These are phyloP conservation scores for Lodderomyces orthopsilosis DNA, from an alignment of 1,139 yeast species.

Conservation along the genomic window DNA sequence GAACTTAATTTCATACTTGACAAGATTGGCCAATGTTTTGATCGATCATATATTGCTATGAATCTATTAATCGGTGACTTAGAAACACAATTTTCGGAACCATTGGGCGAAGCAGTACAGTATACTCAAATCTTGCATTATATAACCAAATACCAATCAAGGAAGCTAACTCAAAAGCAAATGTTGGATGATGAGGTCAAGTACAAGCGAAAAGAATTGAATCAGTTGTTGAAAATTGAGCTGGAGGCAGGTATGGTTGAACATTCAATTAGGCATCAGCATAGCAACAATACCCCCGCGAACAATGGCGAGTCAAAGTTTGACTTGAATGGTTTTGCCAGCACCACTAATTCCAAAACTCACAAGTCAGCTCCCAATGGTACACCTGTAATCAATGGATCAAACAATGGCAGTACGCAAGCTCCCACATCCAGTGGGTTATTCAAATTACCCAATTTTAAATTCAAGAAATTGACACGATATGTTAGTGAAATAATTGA, in stretches of 20 bases:
- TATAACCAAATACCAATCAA: conserved; percentile 65
- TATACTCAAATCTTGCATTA: conserved; percentile 66
- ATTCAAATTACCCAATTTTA: conserved; percentile 14
- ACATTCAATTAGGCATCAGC: conserved; percentile 26
- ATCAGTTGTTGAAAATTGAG: conserved; percentile 41
- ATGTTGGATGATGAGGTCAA: conserved; percentile 55
- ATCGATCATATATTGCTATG: conserved; percentile 64
- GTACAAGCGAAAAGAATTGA: conserved; percentile 42
- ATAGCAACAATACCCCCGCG: conserved; percentile 8
- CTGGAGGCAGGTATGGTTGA: conserved; percentile 40
- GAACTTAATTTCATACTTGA: conserved; percentile 50
- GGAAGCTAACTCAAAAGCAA: conserved; percentile 66
- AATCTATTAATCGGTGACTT: conserved; percentile 67
- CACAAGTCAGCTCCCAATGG: not conserved
- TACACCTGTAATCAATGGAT: not conserved
- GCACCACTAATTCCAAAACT: not conserved
- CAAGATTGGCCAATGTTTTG: conserved; percentile 77
- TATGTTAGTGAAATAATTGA: conserved; percentile 70
- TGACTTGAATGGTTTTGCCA: not conserved
- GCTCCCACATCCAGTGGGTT: not conserved
- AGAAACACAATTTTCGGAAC: conserved; percentile 76
- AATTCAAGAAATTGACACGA: conserved; percentile 50
- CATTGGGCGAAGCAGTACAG: conserved; percentile 78
- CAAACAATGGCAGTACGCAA: not conserved
- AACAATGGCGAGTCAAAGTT: not conserved